These are phyloP conservation scores for Ilyonectria robusta DNA, from an alignment of 2,329 filamentous ascomycete genomes.

Conservation along the genomic window DNA sequence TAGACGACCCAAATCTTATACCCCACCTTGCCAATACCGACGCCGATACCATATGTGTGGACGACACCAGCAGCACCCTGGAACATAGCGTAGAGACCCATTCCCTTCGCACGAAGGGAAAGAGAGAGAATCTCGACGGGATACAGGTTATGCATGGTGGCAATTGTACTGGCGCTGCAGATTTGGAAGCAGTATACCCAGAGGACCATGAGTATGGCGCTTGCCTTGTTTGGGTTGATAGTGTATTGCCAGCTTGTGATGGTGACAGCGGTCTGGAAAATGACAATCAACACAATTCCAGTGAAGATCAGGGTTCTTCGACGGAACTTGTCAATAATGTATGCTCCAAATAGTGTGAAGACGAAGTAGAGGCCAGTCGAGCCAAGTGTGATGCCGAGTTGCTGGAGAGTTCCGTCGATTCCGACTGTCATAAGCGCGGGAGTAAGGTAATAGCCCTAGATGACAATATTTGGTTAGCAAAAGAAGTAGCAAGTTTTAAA, in stretches of 20 bases:
- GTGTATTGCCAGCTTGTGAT: constrained; percentile 41
- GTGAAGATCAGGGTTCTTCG: constrained; percentile 40
- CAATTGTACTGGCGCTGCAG: constrained; percentile 43
- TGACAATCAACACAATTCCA: constrained; percentile 36
- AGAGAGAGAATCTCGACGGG: constrained; percentile 43
- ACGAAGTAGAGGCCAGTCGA: constrained; percentile 41
- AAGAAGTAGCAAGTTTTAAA: background rate
- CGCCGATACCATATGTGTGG: constrained; percentile 42
- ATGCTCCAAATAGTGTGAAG: constrained; percentile 42
- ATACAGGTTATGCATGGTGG: constrained; percentile 44
- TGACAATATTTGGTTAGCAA: background rate
- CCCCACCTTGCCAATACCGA: constrained; percentile 36
- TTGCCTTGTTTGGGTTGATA: constrained; percentile 1
- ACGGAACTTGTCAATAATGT: constrained; percentile 38
- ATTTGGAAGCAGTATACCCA: constrained; percentile 44
- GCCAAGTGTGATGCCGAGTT: constrained; percentile 40
- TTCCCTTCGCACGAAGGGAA: constrained; percentile 40
- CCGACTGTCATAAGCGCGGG: constrained; percentile 37
- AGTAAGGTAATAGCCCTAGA: constrained; percentile 34
- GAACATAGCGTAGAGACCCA: constrained; percentile 44
- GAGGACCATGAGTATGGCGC: constrained; percentile 31
- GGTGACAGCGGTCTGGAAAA: constrained; percentile 39
- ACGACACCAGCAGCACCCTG: constrained; percentile 42
- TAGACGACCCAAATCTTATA: constrained; percentile 45
- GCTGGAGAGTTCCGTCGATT: constrained; percentile 34